These are phyloP conservation scores for Chrysoporthe puriensis DNA, from an alignment of 2,329 filamentous ascomycete genomes.

Conservation along the genomic window DNA sequence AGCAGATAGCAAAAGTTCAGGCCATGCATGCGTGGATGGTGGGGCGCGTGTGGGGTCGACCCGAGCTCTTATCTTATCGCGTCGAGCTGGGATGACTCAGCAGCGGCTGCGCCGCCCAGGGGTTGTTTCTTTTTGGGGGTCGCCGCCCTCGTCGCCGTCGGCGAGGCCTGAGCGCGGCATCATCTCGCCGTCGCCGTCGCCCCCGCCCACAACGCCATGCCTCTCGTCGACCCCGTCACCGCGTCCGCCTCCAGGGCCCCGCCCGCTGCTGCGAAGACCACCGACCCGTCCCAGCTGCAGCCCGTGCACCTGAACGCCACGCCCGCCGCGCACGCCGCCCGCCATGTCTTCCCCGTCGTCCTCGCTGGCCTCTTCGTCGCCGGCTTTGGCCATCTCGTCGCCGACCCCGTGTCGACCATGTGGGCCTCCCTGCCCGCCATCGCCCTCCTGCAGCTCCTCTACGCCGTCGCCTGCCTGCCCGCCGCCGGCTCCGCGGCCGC, in stretches of 20 bases:
- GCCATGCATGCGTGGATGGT: neutral
- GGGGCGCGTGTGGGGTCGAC: neutral
- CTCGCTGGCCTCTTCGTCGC: slow-evolving; percentile 35
- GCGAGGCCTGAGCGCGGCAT: too few species aligned
- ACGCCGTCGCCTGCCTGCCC: slow-evolving; percentile 67
- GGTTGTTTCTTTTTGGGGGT: neutral
- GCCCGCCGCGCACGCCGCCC: slow-evolving; percentile 35
- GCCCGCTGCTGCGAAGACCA: slow-evolving; percentile 11
- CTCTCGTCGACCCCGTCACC: slow-evolving; percentile 39
- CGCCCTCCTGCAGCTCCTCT: slow-evolving; percentile 44
- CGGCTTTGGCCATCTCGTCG: slow-evolving; percentile 38
- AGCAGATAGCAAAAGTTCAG: too few species aligned
- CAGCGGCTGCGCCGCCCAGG: neutral
- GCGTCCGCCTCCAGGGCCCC: slow-evolving; percentile 34
- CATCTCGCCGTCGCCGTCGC: too few species aligned
- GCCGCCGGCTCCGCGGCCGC: slow-evolving; percentile 54
- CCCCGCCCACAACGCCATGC: slow-evolving; percentile 28
- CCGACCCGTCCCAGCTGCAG: slow-evolving; percentile 25
- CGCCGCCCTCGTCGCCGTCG: too few species aligned
- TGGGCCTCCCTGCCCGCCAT: slow-evolving; percentile 37
- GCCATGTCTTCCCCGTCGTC: slow-evolving; percentile 36
- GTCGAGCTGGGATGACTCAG: neutral
- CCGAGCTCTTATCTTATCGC: slow-evolving; percentile 22
- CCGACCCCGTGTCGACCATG: slow-evolving; percentile 38
- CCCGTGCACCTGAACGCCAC: slow-evolving; percentile 33